phyloP scores from a whole-genome alignment of 2,329 filamentous ascomycete genomes.

The Fusarium nygamai region DNA sequence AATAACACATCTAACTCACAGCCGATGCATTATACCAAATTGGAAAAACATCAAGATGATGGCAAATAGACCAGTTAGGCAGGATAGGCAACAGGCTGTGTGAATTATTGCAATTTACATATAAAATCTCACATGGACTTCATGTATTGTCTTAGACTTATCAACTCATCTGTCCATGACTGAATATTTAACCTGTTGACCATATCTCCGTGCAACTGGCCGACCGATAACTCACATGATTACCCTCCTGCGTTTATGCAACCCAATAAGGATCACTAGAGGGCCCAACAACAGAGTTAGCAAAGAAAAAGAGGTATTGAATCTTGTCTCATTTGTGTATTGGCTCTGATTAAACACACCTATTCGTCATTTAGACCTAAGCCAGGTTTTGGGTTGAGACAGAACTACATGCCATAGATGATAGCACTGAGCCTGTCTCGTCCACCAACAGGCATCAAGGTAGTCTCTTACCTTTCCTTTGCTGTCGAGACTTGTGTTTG shows the following conservation, averaged over 20 bases:
- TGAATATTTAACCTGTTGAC: not conserved
- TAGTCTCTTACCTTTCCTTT: not conserved
- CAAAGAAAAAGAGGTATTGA: not conserved
- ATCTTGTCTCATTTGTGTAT: not conserved
- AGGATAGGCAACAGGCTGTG: not conserved
- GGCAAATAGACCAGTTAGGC: not conserved
- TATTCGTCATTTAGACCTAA: not conserved
- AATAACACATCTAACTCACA: not conserved
- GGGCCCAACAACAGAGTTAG: not conserved
- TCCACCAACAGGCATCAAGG: not conserved
- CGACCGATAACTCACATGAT: not conserved
- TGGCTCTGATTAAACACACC: not conserved
- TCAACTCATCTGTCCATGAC: not conserved
- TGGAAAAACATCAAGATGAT: not conserved
- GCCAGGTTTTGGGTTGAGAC: not conserved
- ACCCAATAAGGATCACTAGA: not conserved
- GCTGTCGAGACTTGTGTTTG: not conserved
- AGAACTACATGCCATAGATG: not conserved
- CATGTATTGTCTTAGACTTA: rapidly evolving
- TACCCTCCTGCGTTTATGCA: not conserved
- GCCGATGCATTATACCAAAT: not conserved
- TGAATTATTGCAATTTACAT: not conserved
- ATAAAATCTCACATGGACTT: not conserved
- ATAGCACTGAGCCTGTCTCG: not conserved
- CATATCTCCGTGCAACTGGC: no score